Evolutionary conservation across 2,329 filamentous ascomycete species (phyloP).

Genomic region (Gnomoniopsis smithogilvyi): DNA sequence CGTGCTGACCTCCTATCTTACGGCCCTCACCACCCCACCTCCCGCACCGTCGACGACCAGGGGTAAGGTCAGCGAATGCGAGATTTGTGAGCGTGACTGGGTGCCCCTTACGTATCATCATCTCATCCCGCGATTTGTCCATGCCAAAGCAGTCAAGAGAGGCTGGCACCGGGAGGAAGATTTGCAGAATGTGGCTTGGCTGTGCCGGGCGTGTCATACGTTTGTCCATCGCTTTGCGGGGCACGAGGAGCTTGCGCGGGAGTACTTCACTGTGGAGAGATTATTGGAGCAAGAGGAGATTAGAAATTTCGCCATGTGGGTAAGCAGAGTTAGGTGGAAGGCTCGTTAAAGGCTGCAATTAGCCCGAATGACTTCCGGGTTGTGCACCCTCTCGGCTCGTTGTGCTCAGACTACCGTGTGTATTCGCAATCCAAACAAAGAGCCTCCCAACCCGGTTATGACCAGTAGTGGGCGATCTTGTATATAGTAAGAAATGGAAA

Average conservation of each 20-base stretch:
- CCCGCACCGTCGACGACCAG: conserved; percentile 60
- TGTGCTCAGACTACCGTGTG: too few relatives aligned
- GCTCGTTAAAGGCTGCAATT: conserved; percentile 19
- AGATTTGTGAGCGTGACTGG: conserved; percentile 74
- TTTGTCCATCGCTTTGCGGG: conserved; percentile 74
- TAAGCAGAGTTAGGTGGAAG: conserved; percentile 73
- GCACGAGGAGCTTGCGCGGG: conserved; percentile 74
- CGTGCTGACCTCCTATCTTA: conserved; percentile 61
- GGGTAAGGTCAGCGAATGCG: conserved; percentile 55
- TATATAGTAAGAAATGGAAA: too few relatives aligned
- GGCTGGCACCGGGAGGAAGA: conserved; percentile 76
- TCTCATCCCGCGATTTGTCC: conserved; percentile 74
- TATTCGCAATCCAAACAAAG: too few relatives aligned
- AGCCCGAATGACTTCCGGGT: too few relatives aligned
- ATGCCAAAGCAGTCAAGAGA: conserved; percentile 71
- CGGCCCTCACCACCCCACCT: conserved; percentile 55
- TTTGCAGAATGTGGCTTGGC: conserved; percentile 79
- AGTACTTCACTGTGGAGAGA: conserved; percentile 70
- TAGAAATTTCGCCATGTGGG: conserved; percentile 68
- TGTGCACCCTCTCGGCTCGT: too few relatives aligned
- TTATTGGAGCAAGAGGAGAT: conserved; percentile 71
- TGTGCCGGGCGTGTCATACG: conserved; percentile 79
- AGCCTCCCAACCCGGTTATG: too few relatives aligned
- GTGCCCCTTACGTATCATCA: conserved; percentile 81
- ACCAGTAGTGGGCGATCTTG: too few relatives aligned